Base-by-base conservation (phyloP, 495 filamentous ascomycete genomes). In the Staphylotrichum longicolle region DNA sequence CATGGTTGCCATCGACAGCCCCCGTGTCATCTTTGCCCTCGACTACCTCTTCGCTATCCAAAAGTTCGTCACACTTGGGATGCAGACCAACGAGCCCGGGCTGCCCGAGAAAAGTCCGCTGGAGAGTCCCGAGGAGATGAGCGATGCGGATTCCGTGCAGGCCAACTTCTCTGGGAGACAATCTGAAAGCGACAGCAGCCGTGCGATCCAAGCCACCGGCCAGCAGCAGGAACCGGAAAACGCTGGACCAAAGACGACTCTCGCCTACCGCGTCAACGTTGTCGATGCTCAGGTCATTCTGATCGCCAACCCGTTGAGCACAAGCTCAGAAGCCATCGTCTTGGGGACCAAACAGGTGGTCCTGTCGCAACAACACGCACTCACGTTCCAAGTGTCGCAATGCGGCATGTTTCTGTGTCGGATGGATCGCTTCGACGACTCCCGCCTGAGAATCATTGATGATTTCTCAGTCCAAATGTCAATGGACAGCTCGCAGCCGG, bases 351-450 rank as follows among this genome's bases (percentile, higher is more conserved):
- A 98, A 72, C 91, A 98, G 69, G 84, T 97, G 6, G 80, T 98
- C 7, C 78, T 98, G 10, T 94, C 94, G 12, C 90, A 94, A 68
- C 94, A 98, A 73, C 91, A 98, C 77, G 91, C 93, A 30, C 82
- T 92, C 53, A 96, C 95, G 9, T 79, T 98, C 59, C 95, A 98
- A 68, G 83, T 98, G 8, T 89, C 89, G 41, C 85, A 96, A 68
- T 86, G 97, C 49, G 95, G 94, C 58, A 98, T 98, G 93, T 98
- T 97, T 74, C 78, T 98, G 41, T 98, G 94, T 70, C 90, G 94
- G 34, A 98, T 98, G 95, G 94, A 98, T 70, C 88, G 89, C 63
- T 96, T 96, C 63, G 93, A 96, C 58, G 90, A 86, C 15, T 88
- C 85, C 54, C 82, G 90, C 41, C 83, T 97, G 45, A 86, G 95